A percentile compares a stretch with the other conserved stretches of the same genome.
These are phyloP conservation scores for Neopestalotiopsis rosae DNA, from an alignment of 2,329 filamentous ascomycete species.

Conservation along the genomic window DNA sequence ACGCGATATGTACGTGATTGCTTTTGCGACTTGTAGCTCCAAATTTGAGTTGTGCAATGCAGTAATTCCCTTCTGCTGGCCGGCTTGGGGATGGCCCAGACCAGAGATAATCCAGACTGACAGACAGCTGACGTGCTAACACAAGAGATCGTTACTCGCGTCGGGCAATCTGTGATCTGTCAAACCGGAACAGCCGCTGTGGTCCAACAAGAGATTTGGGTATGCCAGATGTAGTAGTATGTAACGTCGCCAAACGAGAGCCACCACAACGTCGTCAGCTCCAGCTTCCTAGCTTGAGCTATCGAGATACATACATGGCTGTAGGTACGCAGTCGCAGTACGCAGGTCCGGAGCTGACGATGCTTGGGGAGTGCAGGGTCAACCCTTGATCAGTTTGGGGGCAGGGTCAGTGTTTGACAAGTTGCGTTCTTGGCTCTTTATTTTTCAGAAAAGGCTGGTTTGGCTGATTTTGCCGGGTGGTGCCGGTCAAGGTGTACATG, in stretches of 20 bases:
- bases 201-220: background rate
- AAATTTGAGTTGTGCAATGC: conserved; percentile 9
- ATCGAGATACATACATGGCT: background rate
- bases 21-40: conserved; percentile 1
- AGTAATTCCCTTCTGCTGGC: background rate
- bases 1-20: background rate
- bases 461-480: no score
- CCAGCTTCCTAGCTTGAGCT: no score
- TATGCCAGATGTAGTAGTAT: background rate
- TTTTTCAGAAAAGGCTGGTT: no score
- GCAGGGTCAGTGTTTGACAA: background rate
- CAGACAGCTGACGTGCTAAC: background rate
- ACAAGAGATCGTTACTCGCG: background rate
- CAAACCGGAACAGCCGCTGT: background rate
- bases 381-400: background rate
- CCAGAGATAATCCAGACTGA: no score
- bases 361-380: background rate
- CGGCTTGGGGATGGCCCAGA: no score
- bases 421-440: background rate
- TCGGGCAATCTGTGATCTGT: background rate
- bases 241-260: background rate
- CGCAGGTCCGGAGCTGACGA: background rate
- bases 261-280: no score
- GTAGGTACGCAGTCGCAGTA: background rate
- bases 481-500: background rate